Evolutionary conservation across 371 early-diverging fungal genomes (phyloP).

Genomic region (Cokeromyces recurvatus): DNA sequence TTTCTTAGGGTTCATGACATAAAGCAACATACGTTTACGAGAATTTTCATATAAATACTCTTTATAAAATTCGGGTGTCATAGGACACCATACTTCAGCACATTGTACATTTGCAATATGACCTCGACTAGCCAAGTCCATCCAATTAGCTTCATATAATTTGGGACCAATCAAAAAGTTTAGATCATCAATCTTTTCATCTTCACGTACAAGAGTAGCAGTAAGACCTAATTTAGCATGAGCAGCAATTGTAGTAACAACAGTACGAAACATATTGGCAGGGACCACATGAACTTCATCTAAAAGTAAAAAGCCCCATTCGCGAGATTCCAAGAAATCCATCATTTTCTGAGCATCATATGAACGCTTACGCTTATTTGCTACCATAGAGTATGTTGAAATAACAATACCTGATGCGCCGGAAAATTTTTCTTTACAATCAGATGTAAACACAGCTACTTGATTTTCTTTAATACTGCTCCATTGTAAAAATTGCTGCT

Average conservation of each 20-base stretch:
- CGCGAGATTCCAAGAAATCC: constrained; percentile 87
- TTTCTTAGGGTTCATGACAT: constrained; percentile 99
- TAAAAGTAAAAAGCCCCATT: constrained; percentile 98
- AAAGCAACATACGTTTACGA: constrained; percentile 82
- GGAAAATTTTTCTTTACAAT: constrained; percentile 89
- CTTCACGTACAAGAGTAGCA: constrained; percentile 99
- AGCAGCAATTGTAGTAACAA: constrained; percentile 92
- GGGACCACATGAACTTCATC: constrained; percentile 99
- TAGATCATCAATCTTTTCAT: constrained; percentile 98
- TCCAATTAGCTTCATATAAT: constrained; percentile 99
- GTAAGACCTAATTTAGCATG: constrained; percentile 96
- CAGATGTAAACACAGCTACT: constrained; percentile 97
- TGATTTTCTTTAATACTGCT: constrained; percentile 89
- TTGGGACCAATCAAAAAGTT: constrained; percentile 99
- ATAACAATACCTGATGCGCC: constrained; percentile 93
- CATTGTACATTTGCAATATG: constrained; percentile 99
- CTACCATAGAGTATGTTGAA: constrained; percentile 99
- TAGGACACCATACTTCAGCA: constrained; percentile 99
- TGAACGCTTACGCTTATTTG: constrained; percentile 93
- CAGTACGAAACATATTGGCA: constrained; percentile 98
- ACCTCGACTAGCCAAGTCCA: constrained; percentile 96
- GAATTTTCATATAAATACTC: constrained; percentile 84
- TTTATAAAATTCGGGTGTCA: constrained; percentile 98
- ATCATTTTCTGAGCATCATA: constrained; percentile 97
- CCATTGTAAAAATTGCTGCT: constrained; percentile 95